These are phyloP conservation scores for Pelargonium nanum DNA, from an alignment of 345 rosid genomes.

Conservation along the genomic window DNA sequence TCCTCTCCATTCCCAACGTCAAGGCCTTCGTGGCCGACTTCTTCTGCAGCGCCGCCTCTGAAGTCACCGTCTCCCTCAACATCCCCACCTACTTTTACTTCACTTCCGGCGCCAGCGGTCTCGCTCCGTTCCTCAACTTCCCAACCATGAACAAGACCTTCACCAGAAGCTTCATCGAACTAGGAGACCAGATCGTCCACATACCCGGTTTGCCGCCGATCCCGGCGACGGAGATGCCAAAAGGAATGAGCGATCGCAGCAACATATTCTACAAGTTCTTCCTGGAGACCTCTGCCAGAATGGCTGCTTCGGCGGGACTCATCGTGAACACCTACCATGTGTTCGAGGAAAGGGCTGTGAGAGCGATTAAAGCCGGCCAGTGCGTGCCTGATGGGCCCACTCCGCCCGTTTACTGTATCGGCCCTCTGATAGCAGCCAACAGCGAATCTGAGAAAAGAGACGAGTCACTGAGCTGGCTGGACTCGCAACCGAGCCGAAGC, in stretches of 20 bases:
- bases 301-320: slow-evolving; percentile 22
- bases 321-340: slow-evolving; percentile 24
- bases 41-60: slow-evolving; percentile 31
- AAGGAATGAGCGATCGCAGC: slow-evolving; percentile 10
- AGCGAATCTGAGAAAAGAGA: not conserved
- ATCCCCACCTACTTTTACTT: slow-evolving; percentile 33
- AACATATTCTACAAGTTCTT: slow-evolving; percentile 10
- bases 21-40: slow-evolving; percentile 33
- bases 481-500: slow-evolving; percentile 21
- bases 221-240: slow-evolving; percentile 15
- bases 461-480: slow-evolving; percentile 28
- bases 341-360: slow-evolving; percentile 17
- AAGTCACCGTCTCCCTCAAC: slow-evolving; percentile 19
- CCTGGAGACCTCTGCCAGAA: slow-evolving; percentile 6
- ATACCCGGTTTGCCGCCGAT: slow-evolving; percentile 36
- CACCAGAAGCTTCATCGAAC: slow-evolving; percentile 27
- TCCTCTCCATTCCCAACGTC: slow-evolving; percentile 24
- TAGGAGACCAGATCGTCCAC: slow-evolving; percentile 11
- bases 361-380: slow-evolving; percentile 19
- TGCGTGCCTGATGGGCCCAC: slow-evolving; percentile 13
- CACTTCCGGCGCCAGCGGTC: slow-evolving; percentile 29
- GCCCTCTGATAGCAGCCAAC: slow-evolving; percentile 14
- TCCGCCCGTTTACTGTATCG: slow-evolving; percentile 29
- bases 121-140: slow-evolving; percentile 19
- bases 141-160: slow-evolving; percentile 22